These are phyloP conservation scores for Nicotiana tomentosiformis DNA, from an alignment of 257 asterid genomes.

Conservation along the genomic window DNA sequence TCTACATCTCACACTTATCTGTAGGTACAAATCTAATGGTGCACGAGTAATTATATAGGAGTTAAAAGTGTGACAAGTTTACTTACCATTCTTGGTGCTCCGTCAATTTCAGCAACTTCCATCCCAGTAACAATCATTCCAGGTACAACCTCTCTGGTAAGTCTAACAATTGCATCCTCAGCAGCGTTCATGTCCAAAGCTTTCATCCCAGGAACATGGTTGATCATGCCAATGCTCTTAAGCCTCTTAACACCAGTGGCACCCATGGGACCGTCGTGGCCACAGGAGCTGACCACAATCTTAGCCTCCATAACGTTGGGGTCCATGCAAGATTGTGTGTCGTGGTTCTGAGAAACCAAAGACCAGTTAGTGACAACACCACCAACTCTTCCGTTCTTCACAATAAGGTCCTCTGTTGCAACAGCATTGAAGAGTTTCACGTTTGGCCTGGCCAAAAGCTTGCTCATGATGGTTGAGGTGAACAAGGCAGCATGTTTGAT, in stretches of 20 bases:
- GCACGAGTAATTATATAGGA: not conserved
- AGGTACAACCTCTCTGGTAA: conserved; percentile 81
- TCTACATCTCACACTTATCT: not conserved
- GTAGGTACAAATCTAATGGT: not conserved
- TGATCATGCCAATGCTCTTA: conserved; percentile 85
- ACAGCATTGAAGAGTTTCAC: conserved; percentile 90
- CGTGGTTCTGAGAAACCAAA: conserved; percentile 81
- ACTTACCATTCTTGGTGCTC: conserved; percentile 87
- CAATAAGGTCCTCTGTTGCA: conserved; percentile 91
- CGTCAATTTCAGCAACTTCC: conserved; percentile 96
- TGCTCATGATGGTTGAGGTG: conserved; percentile 94
- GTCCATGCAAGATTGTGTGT: conserved; percentile 94
- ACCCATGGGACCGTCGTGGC: conserved; percentile 95
- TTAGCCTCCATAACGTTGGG: conserved; percentile 91
- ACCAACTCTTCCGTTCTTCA: conserved; percentile 60
- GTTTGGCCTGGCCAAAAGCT: conserved; percentile 73
- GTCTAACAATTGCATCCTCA: conserved; percentile 84
- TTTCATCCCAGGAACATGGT: conserved; percentile 85
- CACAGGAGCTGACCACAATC: conserved; percentile 85
- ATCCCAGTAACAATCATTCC: conserved; percentile 96
- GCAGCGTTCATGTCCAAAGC: conserved; percentile 93
- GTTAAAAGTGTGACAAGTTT: not conserved
- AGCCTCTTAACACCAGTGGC: conserved; percentile 93
- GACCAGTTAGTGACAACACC: conserved; percentile 98
- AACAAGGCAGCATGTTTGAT: conserved; percentile 89